Evolutionary conservation across 768 basidiomycete genomes (phyloP), one percentile per base, ranked within the genome.

Genomic region (Serendipita sp.): DNA sequence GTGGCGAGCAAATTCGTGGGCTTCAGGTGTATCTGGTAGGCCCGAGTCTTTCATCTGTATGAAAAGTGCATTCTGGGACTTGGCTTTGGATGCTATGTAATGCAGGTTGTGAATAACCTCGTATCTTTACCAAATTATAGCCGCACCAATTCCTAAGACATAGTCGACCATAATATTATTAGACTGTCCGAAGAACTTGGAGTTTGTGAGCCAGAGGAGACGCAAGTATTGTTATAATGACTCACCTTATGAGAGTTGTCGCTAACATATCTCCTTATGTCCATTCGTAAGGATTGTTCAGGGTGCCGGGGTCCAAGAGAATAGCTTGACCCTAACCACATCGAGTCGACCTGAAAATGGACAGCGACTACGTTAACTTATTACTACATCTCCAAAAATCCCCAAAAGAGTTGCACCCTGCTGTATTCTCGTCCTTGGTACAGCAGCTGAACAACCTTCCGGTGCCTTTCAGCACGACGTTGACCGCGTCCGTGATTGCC

Each of bases 111-210:
- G 48, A n/a, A 41, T 58, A 63, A 45, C 65, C 70, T 48, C 64
- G 15, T 38, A 58, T 5, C 24, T 47, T 35, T 2, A 47, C 64
- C 15, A 16, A 45, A 44, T 65, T 15, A 64, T 66, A 34, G 48
- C 45, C 80, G 45, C 68, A 87, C 90, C 92, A 74, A 88, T 85
- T 58, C 90, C 90, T 73, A 90, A 78, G 41, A 96, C 86, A 73
- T 86, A 96, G 76, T 92, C 86, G 69, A 92, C 83, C 66, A 88
- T 89, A 68, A 83, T 90, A 68, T 80, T 79, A 75, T 95, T 89
- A 24, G 92, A 85, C 53, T 90, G 80, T 64, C 89, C 89, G 69
- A 94, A 87, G 69, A 92, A 81, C 89, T 91, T 69, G 13, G 30
- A 66, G 16, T n/a, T 34, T 10, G n/a, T 2, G 18, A 47, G 56